These are phyloP conservation scores for Eucalyptus marginata DNA, from an alignment of 345 rosid species.

Conservation along the genomic window DNA sequence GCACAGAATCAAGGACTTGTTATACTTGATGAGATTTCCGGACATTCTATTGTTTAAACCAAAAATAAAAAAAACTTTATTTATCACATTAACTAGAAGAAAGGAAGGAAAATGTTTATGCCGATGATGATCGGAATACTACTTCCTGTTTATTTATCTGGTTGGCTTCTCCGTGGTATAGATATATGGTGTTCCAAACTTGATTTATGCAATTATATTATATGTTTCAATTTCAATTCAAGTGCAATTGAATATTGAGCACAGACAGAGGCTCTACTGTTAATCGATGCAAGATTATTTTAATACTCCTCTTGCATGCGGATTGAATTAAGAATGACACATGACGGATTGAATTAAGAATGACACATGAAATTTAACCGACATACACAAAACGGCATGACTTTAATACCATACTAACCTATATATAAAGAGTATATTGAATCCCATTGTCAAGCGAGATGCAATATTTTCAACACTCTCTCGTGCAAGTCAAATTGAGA, in stretches of 20 bases:
- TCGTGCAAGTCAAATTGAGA: neutral
- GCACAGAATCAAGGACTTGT: neutral
- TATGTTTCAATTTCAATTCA: neutral
- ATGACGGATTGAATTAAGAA: rapidly evolving
- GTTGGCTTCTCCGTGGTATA: neutral
- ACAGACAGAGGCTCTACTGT: neutral
- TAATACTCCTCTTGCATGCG: neutral
- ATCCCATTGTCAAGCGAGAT: neutral
- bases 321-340: neutral
- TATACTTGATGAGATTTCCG: neutral
- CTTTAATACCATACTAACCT: neutral
- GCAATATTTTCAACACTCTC: neutral
- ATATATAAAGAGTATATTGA: too few species aligned
- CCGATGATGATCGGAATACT: neutral
- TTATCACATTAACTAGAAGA: neutral
- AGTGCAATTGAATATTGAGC: too few species aligned
- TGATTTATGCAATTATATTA: neutral
- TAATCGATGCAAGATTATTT: neutral
- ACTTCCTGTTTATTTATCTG: neutral
- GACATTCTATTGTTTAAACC: neutral
- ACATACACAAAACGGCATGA: rapidly evolving
- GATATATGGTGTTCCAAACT: neutral
- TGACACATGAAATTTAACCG: neutral
- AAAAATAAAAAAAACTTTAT: neutral
- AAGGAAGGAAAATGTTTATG: neutral